Percentiles rank a stretch among this genome's conserved stretches.
Conservation (phyloP, 805 yeast species). For the Saturnispora galanensis region DNA sequence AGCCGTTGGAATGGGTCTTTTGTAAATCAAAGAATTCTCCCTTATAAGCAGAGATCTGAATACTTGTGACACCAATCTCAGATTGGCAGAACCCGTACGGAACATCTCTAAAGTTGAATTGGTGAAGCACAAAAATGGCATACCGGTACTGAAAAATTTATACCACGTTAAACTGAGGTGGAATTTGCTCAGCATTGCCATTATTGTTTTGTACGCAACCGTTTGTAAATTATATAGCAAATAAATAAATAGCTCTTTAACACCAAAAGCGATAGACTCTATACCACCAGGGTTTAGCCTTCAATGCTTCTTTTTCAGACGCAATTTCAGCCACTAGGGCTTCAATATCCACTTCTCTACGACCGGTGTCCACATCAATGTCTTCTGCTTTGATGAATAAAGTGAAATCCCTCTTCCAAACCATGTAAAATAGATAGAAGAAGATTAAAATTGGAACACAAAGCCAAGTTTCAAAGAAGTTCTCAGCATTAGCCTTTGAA, state of each 20-base stretch:
- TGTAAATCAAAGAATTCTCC: background rate
- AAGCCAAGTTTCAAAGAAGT: conserved; percentile 57
- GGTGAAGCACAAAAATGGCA: background rate
- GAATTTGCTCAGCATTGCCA: background rate
- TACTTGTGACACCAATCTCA: conserved; percentile 1
- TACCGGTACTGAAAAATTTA: too few relatives aligned
- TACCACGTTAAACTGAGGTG: too few relatives aligned
- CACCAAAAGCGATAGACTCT: conserved; percentile 46
- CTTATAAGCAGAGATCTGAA: background rate
- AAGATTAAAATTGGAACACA: conserved; percentile 53
- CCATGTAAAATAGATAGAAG: conserved; percentile 29
- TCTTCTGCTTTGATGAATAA: conserved; percentile 35
- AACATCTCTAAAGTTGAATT: background rate
- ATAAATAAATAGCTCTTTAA: conserved; percentile 13
- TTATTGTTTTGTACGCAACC: background rate
- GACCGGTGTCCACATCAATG: conserved; percentile 53
- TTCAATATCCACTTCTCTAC: conserved; percentile 45
- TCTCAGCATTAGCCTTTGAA: conserved; percentile 43
- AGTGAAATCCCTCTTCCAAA: conserved; percentile 35
- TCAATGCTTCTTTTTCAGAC: conserved; percentile 38
- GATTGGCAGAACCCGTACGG: background rate
- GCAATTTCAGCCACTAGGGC: conserved; percentile 38
- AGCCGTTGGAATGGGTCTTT: background rate
- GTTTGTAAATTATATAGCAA: background rate
- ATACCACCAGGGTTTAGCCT: conserved; percentile 32